Conservation (phyloP, 2,329 filamentous ascomycete genomes). For the Colletotrichum sp. region DNA sequence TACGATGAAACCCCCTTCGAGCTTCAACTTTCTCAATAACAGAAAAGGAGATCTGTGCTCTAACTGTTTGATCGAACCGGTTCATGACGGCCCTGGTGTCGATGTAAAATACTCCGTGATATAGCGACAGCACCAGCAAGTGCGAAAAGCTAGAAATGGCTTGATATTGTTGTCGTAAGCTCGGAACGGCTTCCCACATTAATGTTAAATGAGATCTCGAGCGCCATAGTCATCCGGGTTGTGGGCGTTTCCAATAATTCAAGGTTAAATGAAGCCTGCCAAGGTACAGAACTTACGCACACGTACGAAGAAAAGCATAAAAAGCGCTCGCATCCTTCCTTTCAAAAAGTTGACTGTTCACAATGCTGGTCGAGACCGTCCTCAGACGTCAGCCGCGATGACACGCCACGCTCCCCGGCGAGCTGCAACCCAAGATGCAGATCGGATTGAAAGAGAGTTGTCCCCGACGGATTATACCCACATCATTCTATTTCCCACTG, state of each 20-base stretch:
- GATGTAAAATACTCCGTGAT: not conserved
- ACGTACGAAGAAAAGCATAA: not conserved
- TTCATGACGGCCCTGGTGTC: not conserved
- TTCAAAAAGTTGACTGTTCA: rapidly evolving
- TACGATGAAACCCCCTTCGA: rapidly evolving
- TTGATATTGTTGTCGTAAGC: not conserved
- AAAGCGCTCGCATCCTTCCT: not conserved
- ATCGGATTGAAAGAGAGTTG: not conserved
- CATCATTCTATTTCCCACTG: not conserved
- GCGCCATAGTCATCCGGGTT: not conserved
- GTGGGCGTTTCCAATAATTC: not conserved
- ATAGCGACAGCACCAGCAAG: not conserved
- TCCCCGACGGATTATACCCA: not conserved
- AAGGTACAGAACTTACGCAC: rapidly evolving
- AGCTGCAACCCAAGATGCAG: not conserved
- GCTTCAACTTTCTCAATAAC: too few species aligned
- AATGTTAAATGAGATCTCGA: not conserved
- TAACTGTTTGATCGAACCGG: not conserved
- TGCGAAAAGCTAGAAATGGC: not conserved
- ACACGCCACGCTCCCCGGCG: not conserved
- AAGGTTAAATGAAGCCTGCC: not conserved
- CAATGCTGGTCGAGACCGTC: not conserved
- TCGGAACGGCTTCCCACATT: not conserved
- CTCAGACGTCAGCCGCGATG: not conserved
- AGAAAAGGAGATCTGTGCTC: not conserved